phyloP scores from a whole-genome alignment of 768 basidiomycete species.

The Cystofilobasidium bisporidii region DNA sequence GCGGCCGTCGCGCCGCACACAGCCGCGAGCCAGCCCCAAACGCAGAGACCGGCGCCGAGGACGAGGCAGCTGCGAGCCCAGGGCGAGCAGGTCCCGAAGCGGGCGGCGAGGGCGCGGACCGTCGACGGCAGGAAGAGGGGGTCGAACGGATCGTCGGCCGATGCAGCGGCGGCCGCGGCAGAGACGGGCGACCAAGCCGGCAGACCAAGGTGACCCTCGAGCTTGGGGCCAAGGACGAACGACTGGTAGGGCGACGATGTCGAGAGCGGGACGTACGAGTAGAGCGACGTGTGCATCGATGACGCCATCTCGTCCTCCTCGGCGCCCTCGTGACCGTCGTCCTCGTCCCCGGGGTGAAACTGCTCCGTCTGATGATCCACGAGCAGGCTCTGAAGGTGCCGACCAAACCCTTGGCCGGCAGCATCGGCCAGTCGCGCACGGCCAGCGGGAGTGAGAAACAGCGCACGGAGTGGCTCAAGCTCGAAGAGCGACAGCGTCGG shows the following conservation, averaged over 20 bases:
- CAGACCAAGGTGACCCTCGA: background rate
- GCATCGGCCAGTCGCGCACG: background rate
- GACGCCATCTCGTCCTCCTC: background rate
- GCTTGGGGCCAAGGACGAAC: background rate
- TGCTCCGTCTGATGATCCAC: background rate
- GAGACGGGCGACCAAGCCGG: too few relatives aligned
- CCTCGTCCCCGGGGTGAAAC: background rate
- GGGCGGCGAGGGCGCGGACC: background rate
- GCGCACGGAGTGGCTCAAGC: background rate
- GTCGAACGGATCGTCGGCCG: background rate
- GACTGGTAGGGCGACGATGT: background rate
- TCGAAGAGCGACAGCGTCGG: background rate
- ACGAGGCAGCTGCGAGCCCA: background rate
- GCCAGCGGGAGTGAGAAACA: background rate
- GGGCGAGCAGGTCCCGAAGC: background rate
- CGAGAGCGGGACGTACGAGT: background rate
- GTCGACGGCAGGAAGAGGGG: slow-evolving; percentile 4
- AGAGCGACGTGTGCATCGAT: background rate
- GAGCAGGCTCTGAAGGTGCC: background rate
- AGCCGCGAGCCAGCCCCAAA: background rate
- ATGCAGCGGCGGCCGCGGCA: background rate
- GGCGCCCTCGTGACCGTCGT: background rate
- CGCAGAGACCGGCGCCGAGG: background rate
- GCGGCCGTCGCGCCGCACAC: too few relatives aligned
- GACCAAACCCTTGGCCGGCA: background rate